Evolutionary conservation across 768 basidiomycete genomes (phyloP).

Genomic region (Daedaleopsis sinensis): DNA sequence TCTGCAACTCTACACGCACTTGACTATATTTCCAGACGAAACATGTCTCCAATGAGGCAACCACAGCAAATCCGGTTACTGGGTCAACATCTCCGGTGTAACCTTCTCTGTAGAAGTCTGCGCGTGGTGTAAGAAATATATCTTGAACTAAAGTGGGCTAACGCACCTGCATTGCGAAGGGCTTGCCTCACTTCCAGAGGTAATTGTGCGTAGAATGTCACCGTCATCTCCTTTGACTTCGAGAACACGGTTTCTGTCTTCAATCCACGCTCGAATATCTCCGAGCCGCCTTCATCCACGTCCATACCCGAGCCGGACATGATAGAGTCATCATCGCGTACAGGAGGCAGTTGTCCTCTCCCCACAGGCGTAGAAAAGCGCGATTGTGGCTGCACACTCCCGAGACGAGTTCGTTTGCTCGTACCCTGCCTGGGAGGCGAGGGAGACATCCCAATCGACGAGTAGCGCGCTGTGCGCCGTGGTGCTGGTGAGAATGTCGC

Average conservation of each 20-base stretch:
- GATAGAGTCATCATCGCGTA: constrained; percentile 43
- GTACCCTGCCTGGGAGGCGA: constrained; percentile 27
- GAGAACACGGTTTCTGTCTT: constrained; percentile 54
- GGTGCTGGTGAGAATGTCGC: constrained; percentile 66
- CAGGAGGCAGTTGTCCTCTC: constrained; percentile 21
- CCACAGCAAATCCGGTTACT: constrained; percentile 71
- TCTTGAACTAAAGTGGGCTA: neutral
- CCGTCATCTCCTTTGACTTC: constrained; percentile 71
- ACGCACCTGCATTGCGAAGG: constrained; percentile 67
- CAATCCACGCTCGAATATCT: constrained; percentile 40
- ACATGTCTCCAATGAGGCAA: constrained; percentile 71
- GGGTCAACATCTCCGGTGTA: constrained; percentile 76
- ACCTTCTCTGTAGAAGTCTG: constrained; percentile 70
- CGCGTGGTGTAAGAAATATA: neutral
- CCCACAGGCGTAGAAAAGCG: constrained; percentile 46
- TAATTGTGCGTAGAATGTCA: constrained; percentile 67
- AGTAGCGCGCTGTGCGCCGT: constrained; percentile 53
- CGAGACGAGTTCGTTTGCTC: constrained; percentile 32
- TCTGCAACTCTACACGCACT: constrained; percentile 33
- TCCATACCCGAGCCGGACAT: constrained; percentile 53
- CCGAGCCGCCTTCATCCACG: constrained; percentile 54
- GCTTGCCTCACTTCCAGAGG: constrained; percentile 78
- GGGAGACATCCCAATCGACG: constrained; percentile 27
- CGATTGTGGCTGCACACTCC: constrained; percentile 38
- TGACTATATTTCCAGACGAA: constrained; percentile 86